These are phyloP conservation scores for Lachnellula arida DNA, from an alignment of 2,329 filamentous ascomycete species.

Conservation along the genomic window DNA sequence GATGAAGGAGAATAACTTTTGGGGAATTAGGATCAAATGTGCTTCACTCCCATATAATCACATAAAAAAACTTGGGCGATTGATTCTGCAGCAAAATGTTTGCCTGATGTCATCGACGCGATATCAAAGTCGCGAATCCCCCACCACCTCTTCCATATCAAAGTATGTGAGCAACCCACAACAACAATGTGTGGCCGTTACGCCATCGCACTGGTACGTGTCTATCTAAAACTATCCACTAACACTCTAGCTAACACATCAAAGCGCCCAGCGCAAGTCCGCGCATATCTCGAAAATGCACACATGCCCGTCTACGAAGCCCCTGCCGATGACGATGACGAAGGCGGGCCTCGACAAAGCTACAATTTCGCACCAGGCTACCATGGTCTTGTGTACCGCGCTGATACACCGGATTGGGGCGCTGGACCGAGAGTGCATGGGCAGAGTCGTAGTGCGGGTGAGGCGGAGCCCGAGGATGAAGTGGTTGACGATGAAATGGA, in stretches of 20 bases:
- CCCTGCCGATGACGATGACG: constrained; percentile 60
- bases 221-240: neutral
- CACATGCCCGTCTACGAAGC: constrained; percentile 68
- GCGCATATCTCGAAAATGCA: constrained; percentile 66
- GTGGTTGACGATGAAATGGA: constrained; percentile 18
- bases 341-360: constrained; percentile 57
- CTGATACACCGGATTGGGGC: constrained; percentile 61
- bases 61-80: no score
- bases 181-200: constrained; percentile 32
- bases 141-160: neutral
- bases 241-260: neutral
- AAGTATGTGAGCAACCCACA: constrained; percentile 6
- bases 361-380: constrained; percentile 94
- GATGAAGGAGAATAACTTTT: no score
- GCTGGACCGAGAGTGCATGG: constrained; percentile 36
- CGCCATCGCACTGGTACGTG: constrained; percentile 27
- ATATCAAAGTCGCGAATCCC: constrained; percentile 1
- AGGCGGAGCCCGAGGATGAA: constrained; percentile 22
- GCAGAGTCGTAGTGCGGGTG: constrained; percentile 13
- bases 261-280: constrained; percentile 72
- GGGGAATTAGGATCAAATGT: no score
- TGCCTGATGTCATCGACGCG: constrained; percentile 6
- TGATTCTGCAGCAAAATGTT: neutral
- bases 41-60: no score
- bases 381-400: constrained; percentile 79